Evolutionary conservation across 139 green algal species (phyloP), one percentile per base, ranked within the genome.

Genomic region (Micractinium sp.): DNA sequence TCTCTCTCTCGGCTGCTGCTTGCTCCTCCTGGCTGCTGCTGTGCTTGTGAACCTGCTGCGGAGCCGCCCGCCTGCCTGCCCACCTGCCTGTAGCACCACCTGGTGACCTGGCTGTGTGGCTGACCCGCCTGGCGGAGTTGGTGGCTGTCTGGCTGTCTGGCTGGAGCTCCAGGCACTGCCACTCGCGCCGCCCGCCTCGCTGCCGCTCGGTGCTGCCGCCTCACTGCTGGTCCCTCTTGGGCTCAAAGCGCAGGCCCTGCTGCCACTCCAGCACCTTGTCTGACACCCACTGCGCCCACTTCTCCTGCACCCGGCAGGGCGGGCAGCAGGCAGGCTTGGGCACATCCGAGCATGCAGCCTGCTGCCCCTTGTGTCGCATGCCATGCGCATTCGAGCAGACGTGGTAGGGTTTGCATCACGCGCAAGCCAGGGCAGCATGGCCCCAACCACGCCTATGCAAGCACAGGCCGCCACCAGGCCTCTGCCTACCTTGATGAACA

Each of bases 191-290:
- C 47, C n/a, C n/a, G n/a, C n/a, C n/a, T n/a, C n/a, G n/a, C n/a
- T n/a, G n/a, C n/a, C n/a, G n/a, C n/a, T n/a, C n/a, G 47, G 7
- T 56, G 47, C 47, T 56, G 47, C 47, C 47, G 47, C 29, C 23
- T 60, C 71, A 77, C 31, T 83, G 77, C 39, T 85, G 29, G 53
- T 35, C 29, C 1, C 60, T 25, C 41, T 71, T 82, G 71, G 85
- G 85, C 85, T 88, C 85, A 71, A 88, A 88, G 14, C 71, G 71
- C 41, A 88, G 71, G 47, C 85, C 69, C 41, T 88, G 33, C 85
- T 88, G 85, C 85, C 85, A 88, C 71, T 82, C 85, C 0, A 3
- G 14, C 19, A 88, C 85, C 47, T 82, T 82, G 16, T 82, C 31
- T 47, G 53, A n/a, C 3, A 88, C 74, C 47, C 80, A 82, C 71